phyloP scores from a whole-genome alignment of 2,329 filamentous ascomycete genomes.

The Sarocladium kiliense region DNA sequence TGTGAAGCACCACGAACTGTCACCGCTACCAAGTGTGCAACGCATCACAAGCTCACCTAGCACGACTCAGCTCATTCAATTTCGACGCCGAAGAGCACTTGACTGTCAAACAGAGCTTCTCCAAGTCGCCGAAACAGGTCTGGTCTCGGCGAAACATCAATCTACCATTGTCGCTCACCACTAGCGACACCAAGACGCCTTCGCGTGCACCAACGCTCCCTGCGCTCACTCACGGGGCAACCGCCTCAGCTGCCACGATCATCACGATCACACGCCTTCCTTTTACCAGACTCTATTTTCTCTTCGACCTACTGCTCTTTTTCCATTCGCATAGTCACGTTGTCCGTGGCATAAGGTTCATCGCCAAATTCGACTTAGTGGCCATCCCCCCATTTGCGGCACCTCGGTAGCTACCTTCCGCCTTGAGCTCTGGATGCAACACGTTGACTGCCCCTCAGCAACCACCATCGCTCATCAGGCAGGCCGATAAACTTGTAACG shows the following conservation, averaged over 20 bases:
- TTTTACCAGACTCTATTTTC: neutral
- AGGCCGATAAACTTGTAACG: conserved; percentile 10
- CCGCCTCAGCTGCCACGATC: neutral
- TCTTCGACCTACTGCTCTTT: neutral
- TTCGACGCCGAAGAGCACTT: neutral
- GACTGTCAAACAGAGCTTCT: neutral
- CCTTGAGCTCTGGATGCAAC: conserved; percentile 13
- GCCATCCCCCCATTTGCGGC: conserved; percentile 8
- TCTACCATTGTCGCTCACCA: neutral
- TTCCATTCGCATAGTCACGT: conserved; percentile 1
- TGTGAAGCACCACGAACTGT: neutral
- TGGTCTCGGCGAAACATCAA: conserved; percentile 5
- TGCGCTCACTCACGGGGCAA: neutral
- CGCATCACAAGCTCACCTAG: neutral
- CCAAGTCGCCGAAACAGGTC: neutral
- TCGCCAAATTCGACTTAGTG: conserved; percentile 5
- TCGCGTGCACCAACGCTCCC: neutral
- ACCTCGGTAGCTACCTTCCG: conserved; percentile 15
- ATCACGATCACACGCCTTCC: neutral
- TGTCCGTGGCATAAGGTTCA: conserved; percentile 3
- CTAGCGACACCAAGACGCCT: neutral
- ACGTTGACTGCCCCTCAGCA: neutral
- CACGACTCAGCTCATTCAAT: neutral
- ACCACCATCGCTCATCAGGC: conserved; percentile 5
- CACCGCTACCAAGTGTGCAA: conserved; percentile 1